Percentiles rank a stretch among this genome's conserved stretches.
Conservation (phyloP, 2,329 filamentous ascomycete species). For the Epichloe gansuensis region DNA sequence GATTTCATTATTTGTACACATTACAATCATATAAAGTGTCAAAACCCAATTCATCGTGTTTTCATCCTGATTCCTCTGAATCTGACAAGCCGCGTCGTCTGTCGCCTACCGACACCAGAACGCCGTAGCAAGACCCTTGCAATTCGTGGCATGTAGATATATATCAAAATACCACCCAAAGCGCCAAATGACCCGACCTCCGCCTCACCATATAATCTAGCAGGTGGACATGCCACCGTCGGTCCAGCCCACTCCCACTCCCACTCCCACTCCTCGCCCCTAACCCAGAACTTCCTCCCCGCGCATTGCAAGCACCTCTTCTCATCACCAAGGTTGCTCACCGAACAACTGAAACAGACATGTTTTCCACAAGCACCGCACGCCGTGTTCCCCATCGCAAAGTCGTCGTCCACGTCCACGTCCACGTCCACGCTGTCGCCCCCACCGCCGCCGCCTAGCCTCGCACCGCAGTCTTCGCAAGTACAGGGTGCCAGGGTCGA, state of each 20-base stretch:
- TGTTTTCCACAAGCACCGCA: slow-evolving; percentile 41
- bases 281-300: slow-evolving; percentile 19
- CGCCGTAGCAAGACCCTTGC: too few relatives aligned
- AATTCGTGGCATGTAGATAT: too few relatives aligned
- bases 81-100: too few relatives aligned
- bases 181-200: not conserved
- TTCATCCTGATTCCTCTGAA: too few relatives aligned
- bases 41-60: too few relatives aligned
- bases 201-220: slow-evolving; percentile 3
- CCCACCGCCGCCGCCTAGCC: slow-evolving; percentile 11
- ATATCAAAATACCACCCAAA: not conserved
- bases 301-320: slow-evolving; percentile 42
- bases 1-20: too few relatives aligned
- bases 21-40: too few relatives aligned
- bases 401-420: slow-evolving; percentile 24
- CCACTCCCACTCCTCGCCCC: too few relatives aligned
- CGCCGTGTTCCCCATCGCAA: slow-evolving; percentile 15
- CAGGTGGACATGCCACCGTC: slow-evolving; percentile 12
- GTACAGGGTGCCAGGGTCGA: slow-evolving; percentile 16
- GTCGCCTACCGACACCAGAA: too few relatives aligned
- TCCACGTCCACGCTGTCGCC: slow-evolving; percentile 30
- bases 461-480: slow-evolving; percentile 43
- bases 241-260: slow-evolving; percentile 9
- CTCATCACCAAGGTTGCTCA: slow-evolving; percentile 44
- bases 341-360: slow-evolving; percentile 47